These are phyloP conservation scores for Metschnikowia continentalis DNA, from an alignment of 805 yeast genomes.

Conservation along the genomic window DNA sequence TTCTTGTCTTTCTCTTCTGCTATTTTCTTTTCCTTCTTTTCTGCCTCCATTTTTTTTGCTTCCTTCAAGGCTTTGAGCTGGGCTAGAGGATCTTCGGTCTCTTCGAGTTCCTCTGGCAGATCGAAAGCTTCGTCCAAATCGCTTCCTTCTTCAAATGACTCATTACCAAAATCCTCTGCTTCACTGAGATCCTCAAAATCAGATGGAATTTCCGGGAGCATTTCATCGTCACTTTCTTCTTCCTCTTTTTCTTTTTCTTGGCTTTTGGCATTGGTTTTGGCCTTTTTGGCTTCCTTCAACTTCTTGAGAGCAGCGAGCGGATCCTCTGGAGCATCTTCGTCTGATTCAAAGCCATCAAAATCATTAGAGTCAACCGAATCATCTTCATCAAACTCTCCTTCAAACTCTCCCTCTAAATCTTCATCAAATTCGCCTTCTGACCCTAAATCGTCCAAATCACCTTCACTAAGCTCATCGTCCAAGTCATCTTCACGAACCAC, in stretches of 20 bases:
- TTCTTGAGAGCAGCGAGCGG: slow-evolving; percentile 23
- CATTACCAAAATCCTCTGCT: slow-evolving; percentile 4
- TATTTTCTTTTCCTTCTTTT: not conserved
- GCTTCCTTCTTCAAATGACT: slow-evolving; percentile 11
- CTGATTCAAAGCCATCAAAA: slow-evolving; percentile 27
- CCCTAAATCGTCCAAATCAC: not conserved
- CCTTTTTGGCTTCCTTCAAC: slow-evolving; percentile 11
- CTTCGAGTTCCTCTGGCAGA: slow-evolving; percentile 9
- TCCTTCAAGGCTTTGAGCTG: slow-evolving; percentile 19
- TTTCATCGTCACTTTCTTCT: slow-evolving; percentile 1
- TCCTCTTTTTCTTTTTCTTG: too few species aligned
- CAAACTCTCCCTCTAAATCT: not conserved
- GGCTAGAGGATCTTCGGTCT: slow-evolving; percentile 24
- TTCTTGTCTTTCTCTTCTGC: too few species aligned
- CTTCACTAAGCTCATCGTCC: slow-evolving; percentile 20
- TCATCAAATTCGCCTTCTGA: not conserved
- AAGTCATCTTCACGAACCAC: slow-evolving; percentile 17
- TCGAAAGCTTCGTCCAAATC: slow-evolving; percentile 12
- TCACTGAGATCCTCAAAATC: not conserved
- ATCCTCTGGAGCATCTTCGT: slow-evolving; percentile 11
- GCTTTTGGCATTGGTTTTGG: not conserved
- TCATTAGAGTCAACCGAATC: not conserved
- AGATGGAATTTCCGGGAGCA: not conserved
- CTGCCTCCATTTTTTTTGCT: slow-evolving; percentile 5
- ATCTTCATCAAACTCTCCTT: not conserved